Base-by-base conservation (phyloP, 257 asterid species). In the Ligustrum vulgare region DNA sequence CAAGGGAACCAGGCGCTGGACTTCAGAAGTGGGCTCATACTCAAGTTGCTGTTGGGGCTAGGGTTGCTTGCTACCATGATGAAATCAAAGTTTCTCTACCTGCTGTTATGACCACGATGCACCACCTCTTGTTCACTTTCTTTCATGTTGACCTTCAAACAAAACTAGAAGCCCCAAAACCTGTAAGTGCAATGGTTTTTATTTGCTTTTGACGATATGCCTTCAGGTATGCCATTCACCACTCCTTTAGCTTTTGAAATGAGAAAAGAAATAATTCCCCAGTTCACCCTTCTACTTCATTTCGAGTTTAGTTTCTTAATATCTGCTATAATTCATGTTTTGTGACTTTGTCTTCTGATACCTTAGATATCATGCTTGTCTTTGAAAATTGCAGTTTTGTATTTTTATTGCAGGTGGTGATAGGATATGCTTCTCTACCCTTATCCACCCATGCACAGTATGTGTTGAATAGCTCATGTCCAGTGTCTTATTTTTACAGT, bases 81-180 rank as follows among this genome's bases (percentile, higher is more conserved):
- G 99, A 95, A 80, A 84, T 95, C 54, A 95, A 95, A 90, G 97
- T 89, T 84, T 90, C 99, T 25, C 80, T 95, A 90, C 98, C 99
- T 76, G 91, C 96, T 78, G 87, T 90, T 77, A 93, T 98, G 97
- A 86, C 96, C 35, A 98, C 99, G 31, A 72, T 80, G 75, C 99
- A 93, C 86, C 99, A 95, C 89, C 96, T 95, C 71, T 83, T 95
- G 84, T 95, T 95, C 81, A 95, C 99, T 69, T 93, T 93, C 84
- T 93, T 80, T 86, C 99, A 93, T 75, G 91, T 95, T 79, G 99
- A 95, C 82, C 99, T 95, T 72, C 98, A 93, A 85, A 90, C 97
- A 25, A 95, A 95, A 84, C 87, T 91, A 71, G 99, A 95, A 91
- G 96, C 92, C 70, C 97, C 97, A 60, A 95, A 93, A 82, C 98